phyloP scores from a whole-genome alignment of 768 basidiomycete species.

The Punctularia strigosozonata region DNA sequence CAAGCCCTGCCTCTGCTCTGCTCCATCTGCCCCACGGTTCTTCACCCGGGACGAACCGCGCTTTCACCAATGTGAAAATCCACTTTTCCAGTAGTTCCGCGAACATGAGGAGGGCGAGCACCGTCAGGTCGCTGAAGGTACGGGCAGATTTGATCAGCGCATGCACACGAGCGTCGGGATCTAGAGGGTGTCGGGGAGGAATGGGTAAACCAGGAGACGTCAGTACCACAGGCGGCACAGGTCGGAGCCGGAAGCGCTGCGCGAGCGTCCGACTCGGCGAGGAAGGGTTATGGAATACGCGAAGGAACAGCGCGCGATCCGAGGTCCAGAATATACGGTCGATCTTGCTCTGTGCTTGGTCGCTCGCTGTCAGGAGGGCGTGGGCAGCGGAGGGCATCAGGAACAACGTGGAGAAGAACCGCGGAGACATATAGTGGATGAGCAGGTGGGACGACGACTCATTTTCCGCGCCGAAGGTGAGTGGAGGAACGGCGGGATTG shows the following conservation, averaged over 20 bases:
- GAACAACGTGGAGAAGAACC: conserved; percentile 36
- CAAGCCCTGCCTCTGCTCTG: conserved; percentile 12
- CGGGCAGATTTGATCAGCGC: conserved; percentile 2
- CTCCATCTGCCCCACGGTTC: conserved; percentile 49
- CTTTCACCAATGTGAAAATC: conserved; percentile 25
- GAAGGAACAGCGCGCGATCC: conserved; percentile 21
- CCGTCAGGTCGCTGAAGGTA: conserved; percentile 7
- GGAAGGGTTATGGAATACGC: conserved; percentile 17
- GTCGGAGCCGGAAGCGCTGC: conserved; percentile 5
- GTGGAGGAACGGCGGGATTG: conserved; percentile 15
- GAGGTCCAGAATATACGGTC: conserved; percentile 28
- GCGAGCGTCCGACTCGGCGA: neutral
- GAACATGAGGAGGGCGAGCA: conserved; percentile 16
- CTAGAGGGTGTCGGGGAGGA: conserved; percentile 18
- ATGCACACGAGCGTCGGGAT: conserved; percentile 8
- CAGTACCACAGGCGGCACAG: conserved; percentile 5
- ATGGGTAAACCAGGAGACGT: conserved; percentile 7
- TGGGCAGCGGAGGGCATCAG: conserved; percentile 30
- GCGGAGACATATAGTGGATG: conserved; percentile 32
- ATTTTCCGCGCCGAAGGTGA: conserved; percentile 5
- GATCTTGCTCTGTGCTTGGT: conserved; percentile 15
- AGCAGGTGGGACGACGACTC: conserved; percentile 12
- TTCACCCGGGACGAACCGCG: conserved; percentile 35
- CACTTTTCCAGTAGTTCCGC: conserved; percentile 25
- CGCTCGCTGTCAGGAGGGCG: conserved; percentile 25